Evolutionary conservation across 257 asterid genomes (phyloP), one percentile per base, ranked within the genome.

Genomic region (Ophiorrhiza pumila): DNA sequence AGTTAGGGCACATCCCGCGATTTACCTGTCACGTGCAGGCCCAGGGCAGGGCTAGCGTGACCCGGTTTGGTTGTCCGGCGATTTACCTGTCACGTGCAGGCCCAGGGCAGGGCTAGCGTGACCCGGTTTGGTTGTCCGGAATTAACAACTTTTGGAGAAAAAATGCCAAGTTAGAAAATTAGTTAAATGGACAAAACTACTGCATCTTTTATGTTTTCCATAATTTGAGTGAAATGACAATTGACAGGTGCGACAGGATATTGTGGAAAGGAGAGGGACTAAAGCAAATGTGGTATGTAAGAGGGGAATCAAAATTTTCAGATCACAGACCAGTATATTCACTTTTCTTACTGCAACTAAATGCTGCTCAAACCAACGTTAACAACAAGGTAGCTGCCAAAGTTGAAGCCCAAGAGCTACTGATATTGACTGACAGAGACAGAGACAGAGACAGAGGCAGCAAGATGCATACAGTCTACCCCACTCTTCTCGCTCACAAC

Each of bases 291-390:
- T 88, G 81, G 56, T 93, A 93, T 29, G 83, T 22, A 25, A 86
- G 98, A 43, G 94, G 94, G 0, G 98, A 91, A 55, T 93, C 94
- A 41, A 87, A 84, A 53, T 91, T 93, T 77, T 93, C 98, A 0
- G 98, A 93, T 80, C 98, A 93, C 81, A 83, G 98, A 71, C 96
- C 98, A 2, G 98, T 93, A 1, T 87, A 78, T 68, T 85, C 98
- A 0, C 86, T 91, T 34, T 93, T 93, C 86, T 81, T 85, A 0
- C 85, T 79, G 31, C 81, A 78, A 58, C 43, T 87, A 5, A 84
- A 73, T n/a, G 55, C 12, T 22, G 27, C 65, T 37, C 56, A 74
- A 17, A 69, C 39, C 68, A 1, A 61, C 13, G 58, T 42, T 10
- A 41, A 52, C 58, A 43, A 53, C n/a, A 50, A 53, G 69, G 72